Evolutionary conservation across 1,284 basidiomycete genomes (phyloP), one percentile per base, ranked within the genome.

Genomic region (Moesziomyces sp.): DNA sequence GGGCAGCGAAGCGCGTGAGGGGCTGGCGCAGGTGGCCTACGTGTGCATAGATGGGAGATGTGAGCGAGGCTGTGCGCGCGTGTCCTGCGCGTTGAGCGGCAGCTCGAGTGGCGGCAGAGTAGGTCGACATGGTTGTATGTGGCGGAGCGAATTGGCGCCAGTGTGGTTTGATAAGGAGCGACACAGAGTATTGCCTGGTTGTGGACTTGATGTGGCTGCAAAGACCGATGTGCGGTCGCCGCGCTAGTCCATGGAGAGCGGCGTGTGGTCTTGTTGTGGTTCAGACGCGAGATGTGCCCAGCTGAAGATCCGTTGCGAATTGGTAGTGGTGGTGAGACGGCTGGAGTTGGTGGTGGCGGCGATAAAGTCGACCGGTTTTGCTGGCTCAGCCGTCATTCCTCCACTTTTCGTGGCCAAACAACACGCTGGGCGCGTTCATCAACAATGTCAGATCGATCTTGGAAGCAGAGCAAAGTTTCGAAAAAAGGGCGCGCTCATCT

Each of bases 401-500:
- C 30, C 30, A 33, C 30, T 33, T 33, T 33, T 33, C 2, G 30
- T 40, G 14, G 38, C 16, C 14, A 14, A 40, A 18, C 38, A 40
- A 40, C 38, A 40, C 38, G 30, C n/a, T n/a, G n/a, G n/a, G n/a
- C n/a, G n/a, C n/a, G n/a, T n/a, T n/a, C n/a, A n/a, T n/a, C n/a
- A n/a, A n/a, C n/a, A n/a, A n/a, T 65, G 62, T 65, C 30, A 65
- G 62, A 47, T 51, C 48, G 11, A 1, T n/a, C n/a, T n/a, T n/a
- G n/a, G n/a, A n/a, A n/a, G n/a, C 47, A 58, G 14, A 24, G 16
- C 16, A 14, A 0, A 1, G 3, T 3, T 21, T 26, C 40, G 30
- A 10, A 33, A 33, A 9, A 9, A 8, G 26, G 28, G n/a, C 9
- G 23, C 9, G 10, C 23, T n/a, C 16, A 9, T 1, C 5, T 24